Conservation (phyloP, 2,329 filamentous ascomycete genomes). For the Fusarium tjaetaba region DNA sequence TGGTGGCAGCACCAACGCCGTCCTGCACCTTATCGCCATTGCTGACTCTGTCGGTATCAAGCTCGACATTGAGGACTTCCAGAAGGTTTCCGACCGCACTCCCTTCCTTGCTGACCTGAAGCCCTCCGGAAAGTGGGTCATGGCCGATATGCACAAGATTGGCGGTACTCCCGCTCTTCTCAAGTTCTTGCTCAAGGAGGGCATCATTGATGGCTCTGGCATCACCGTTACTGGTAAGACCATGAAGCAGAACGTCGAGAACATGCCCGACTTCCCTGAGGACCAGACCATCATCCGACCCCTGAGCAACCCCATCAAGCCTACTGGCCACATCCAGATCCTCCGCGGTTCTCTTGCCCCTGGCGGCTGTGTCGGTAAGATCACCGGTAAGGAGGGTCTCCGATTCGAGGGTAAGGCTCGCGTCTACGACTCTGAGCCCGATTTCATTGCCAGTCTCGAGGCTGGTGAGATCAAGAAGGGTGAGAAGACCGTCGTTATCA, state of each 20-base stretch:
- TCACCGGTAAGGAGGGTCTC: conserved; percentile 93
- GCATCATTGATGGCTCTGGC: conserved; percentile 81
- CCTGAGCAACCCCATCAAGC: conserved; percentile 84
- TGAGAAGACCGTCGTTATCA: conserved; percentile 89
- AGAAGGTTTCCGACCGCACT: conserved; percentile 79
- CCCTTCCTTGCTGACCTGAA: conserved; percentile 86
- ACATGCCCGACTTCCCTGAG: conserved; percentile 76
- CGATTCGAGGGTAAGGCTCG: conserved; percentile 82
- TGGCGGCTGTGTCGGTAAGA: conserved; percentile 89
- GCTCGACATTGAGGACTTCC: conserved; percentile 87
- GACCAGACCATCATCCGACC: conserved; percentile 86
- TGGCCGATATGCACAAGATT: conserved; percentile 85
- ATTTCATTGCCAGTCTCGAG: conserved; percentile 81
- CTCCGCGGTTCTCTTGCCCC: conserved; percentile 86
- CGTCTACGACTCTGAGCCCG: conserved; percentile 85
- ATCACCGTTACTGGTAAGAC: conserved; percentile 91
- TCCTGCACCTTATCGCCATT: conserved; percentile 85
- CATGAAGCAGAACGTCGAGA: conserved; percentile 82
- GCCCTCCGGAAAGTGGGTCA: conserved; percentile 87
- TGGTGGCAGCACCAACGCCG: conserved; percentile 86
- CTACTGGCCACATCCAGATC: conserved; percentile 89
- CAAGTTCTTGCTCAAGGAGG: conserved; percentile 86
- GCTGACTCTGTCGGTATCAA: conserved; percentile 84
- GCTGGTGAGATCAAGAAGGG: conserved; percentile 81
- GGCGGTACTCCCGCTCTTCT: conserved; percentile 88